A percentile compares a stretch with the other conserved stretches of the same genome.
Evolutionary conservation across 768 basidiomycete species (phyloP).

Genomic region (Boletus reticulatus): DNA sequence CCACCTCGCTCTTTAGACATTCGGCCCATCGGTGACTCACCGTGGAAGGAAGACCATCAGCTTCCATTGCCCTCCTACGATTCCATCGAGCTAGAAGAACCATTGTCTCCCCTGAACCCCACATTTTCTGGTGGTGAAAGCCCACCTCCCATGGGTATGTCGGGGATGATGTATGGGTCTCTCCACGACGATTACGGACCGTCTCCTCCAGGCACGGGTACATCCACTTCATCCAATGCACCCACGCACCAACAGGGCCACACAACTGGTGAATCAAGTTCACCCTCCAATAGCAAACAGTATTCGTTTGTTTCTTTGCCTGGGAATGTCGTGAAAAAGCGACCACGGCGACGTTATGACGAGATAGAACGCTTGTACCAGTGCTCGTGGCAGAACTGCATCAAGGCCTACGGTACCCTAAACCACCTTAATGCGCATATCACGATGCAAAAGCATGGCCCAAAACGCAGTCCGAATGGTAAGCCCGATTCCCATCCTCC

Average conservation of each 20-base stretch:
- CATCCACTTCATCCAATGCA: slow-evolving; percentile 52
- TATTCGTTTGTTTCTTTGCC: slow-evolving; percentile 82
- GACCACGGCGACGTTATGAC: slow-evolving; percentile 84
- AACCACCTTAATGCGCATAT: slow-evolving; percentile 99
- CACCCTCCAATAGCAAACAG: slow-evolving; percentile 56
- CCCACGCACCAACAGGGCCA: slow-evolving; percentile 26
- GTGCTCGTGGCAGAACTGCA: slow-evolving; percentile 76
- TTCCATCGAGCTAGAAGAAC: slow-evolving; percentile 41
- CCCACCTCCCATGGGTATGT: slow-evolving; percentile 33
- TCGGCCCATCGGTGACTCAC: slow-evolving; percentile 39
- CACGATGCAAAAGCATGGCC: slow-evolving; percentile 96
- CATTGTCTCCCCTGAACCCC: slow-evolving; percentile 54
- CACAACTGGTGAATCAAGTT: slow-evolving; percentile 22
- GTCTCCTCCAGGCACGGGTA: slow-evolving; percentile 61
- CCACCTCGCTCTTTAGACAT: slow-evolving; percentile 46
- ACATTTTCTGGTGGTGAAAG: slow-evolving; percentile 46
- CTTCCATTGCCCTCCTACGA: slow-evolving; percentile 34
- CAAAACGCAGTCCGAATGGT: slow-evolving; percentile 89
- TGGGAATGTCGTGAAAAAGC: slow-evolving; percentile 78
- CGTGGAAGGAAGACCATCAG: slow-evolving; percentile 32
- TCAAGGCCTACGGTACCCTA: slow-evolving; percentile 89
- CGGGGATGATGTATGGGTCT: slow-evolving; percentile 41
- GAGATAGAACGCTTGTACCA: slow-evolving; percentile 94
- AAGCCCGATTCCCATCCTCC: slow-evolving; percentile 28
- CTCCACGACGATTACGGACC: slow-evolving; percentile 52